Percentiles rank a stretch among this genome's conserved stretches.
phyloP scores from a whole-genome alignment of 2,329 filamentous ascomycete species.

The Ascochyta pisi region DNA sequence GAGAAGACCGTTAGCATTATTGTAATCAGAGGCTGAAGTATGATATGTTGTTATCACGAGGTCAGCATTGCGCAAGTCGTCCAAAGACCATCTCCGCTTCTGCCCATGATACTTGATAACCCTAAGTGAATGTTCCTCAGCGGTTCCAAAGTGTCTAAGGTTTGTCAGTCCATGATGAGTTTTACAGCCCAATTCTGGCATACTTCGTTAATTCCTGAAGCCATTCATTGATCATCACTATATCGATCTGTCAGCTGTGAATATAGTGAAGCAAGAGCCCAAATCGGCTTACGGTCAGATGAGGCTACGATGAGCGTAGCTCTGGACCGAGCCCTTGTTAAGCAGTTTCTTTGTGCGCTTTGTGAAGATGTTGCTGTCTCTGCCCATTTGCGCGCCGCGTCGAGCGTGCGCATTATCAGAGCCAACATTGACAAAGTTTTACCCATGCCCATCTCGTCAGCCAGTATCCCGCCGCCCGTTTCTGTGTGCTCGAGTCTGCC shows the following conservation, averaged over 20 bases:
- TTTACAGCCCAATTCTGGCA: conserved; percentile 30
- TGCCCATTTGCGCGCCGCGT: conserved; percentile 49
- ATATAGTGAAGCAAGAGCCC: conserved; percentile 35
- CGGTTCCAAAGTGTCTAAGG: conserved; percentile 33
- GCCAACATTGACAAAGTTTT: conserved; percentile 63
- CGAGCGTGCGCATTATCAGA: conserved; percentile 54
- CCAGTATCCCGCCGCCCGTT: conserved; percentile 58
- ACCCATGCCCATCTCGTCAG: conserved; percentile 68
- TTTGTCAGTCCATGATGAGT: not conserved
- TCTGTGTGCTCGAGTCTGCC: conserved; percentile 28
- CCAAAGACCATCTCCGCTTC: conserved; percentile 18
- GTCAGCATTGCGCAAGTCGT: conserved; percentile 26
- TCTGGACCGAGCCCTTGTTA: conserved; percentile 17
- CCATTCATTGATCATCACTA: conserved; percentile 44
- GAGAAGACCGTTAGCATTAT: conserved; percentile 14
- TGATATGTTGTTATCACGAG: conserved; percentile 43
- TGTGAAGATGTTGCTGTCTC: not conserved
- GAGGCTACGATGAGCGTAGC: conserved; percentile 41
- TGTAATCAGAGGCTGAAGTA: conserved; percentile 31
- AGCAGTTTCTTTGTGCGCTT: not conserved
- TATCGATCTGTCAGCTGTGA: conserved; percentile 39
- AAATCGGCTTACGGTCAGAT: conserved; percentile 27
- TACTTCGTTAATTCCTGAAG: conserved; percentile 41
- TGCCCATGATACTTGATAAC: conserved; percentile 36
- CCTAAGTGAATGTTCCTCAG: conserved; percentile 14